A percentile compares a stretch with the other conserved stretches of the same genome.
Evolutionary conservation across 1,139 yeast species (phyloP).

Genomic region (Meyerozyma smithsonii): DNA sequence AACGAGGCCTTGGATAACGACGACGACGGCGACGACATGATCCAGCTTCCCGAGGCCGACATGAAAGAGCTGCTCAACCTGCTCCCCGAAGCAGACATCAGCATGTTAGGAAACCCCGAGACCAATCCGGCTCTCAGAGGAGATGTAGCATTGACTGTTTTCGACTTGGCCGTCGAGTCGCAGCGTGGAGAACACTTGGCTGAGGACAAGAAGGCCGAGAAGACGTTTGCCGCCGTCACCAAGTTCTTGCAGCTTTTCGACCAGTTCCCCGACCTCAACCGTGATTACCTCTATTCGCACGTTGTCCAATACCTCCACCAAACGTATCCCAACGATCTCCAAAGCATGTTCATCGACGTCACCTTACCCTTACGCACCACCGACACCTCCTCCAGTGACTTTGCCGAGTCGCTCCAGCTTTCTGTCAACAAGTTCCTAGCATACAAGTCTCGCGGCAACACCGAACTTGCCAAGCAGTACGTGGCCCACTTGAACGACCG

Average conservation of each 20-base stretch:
- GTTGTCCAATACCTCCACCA: conserved; percentile 49
- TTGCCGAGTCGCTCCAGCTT: conserved; percentile 60
- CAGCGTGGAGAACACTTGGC: not conserved
- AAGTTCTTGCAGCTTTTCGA: conserved; percentile 57
- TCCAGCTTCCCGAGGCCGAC: conserved; percentile 27
- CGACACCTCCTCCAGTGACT: conserved; percentile 28
- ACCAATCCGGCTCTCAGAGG: conserved; percentile 90
- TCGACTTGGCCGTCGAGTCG: conserved; percentile 61
- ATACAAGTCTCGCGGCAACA: conserved; percentile 39
- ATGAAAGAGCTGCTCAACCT: conserved; percentile 60
- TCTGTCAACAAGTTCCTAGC: conserved; percentile 71
- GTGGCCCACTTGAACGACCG: conserved; percentile 32
- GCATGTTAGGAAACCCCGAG: conserved; percentile 78
- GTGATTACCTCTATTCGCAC: conserved; percentile 63
- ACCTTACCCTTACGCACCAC: conserved; percentile 63
- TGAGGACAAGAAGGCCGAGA: conserved; percentile 17
- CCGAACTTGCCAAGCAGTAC: conserved; percentile 42
- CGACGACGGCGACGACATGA: conserved; percentile 11
- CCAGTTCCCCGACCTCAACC: conserved; percentile 62
- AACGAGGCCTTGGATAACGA: conserved; percentile 22
- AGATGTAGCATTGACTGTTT: conserved; percentile 79
- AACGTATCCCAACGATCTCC: conserved; percentile 31
- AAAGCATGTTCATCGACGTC: conserved; percentile 52
- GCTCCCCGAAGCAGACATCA: conserved; percentile 84
- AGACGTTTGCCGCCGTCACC: conserved; percentile 39